Evolutionary conservation across 768 basidiomycete species (phyloP), one percentile per base, ranked within the genome.

Genomic region (Naganishia randhawae): DNA sequence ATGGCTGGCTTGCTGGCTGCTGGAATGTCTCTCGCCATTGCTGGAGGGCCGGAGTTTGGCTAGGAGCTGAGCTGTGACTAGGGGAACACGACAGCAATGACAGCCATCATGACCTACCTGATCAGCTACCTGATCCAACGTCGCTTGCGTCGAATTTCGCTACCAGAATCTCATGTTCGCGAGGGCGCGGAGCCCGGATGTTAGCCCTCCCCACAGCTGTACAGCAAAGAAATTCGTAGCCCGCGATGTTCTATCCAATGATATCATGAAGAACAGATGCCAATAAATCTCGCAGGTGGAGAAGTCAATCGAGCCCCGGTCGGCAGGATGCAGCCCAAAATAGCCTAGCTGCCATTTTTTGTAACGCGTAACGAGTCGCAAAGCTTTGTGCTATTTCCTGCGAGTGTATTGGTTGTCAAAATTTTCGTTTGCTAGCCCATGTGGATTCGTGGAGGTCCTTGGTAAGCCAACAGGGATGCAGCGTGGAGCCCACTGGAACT

Each of bases 351-450:
- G 16, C 29, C 5, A 3, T 37, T 1, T 11, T 41, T 25, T 61
- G 57, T 41, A 41, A 27, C 57, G 41, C 17, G 37, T 41, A n/a
- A n/a, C n/a, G 39, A 25, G 4, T 25, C 37, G n/a, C 37, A 25
- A 25, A 25, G 17, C 10, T 27, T 61, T 41, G 1, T 25, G 37
- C 32, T 22, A 22, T 27, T 25, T 33, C 25, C 51, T 51, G 50
- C 8, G 51, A 31, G 17, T 31, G 25, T 2, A 41, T 39, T 25
- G 27, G 39, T 25, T 41, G 27, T 37, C 13, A n/a, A 33, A 11
- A 41, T 25, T 39, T 61, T 61, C 37, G 57, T 61, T 42, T 61
- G 37, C 57, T 35, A 42, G 37, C 57, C 54, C 32, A 55, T 55
- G 54, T 55, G 54, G 54, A 19, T 39, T 37, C n/a, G 16, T 14